These are phyloP conservation scores for Xylaria sp. DNA, from an alignment of 495 filamentous ascomycete genomes.

Conservation along the genomic window DNA sequence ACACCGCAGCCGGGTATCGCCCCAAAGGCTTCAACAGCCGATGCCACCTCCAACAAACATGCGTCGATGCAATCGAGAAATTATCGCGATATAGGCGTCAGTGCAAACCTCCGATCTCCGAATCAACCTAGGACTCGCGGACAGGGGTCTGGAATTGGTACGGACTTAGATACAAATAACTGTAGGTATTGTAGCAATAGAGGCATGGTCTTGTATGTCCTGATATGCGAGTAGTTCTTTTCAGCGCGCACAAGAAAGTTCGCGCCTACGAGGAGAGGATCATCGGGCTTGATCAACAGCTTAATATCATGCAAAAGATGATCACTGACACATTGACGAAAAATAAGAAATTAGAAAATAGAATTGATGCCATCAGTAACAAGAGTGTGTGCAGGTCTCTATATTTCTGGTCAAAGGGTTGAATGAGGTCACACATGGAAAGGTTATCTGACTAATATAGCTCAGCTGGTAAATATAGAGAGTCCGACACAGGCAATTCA, in stretches of 20 bases:
- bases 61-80: not conserved
- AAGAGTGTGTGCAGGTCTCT: not conserved
- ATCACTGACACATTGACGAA: not conserved
- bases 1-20: not conserved
- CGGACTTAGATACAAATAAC: not conserved
- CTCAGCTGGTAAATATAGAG: not conserved
- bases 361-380: not conserved
- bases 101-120: not conserved
- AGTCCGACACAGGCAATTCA: not conserved
- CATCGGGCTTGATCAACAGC: not conserved
- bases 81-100: not conserved
- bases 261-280: not conserved
- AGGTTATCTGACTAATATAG: not conserved
- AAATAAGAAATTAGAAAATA: not conserved
- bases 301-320: constrained; percentile 10
- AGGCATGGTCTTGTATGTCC: not conserved
- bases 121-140: not conserved
- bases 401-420: not conserved
- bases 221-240: not conserved
- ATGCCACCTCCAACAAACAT: not conserved
- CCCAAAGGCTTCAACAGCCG: not conserved
- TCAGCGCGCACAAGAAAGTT: not conserved
- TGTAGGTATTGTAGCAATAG: not conserved
- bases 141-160: not conserved
- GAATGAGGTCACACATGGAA: not conserved